Percentiles rank a stretch among this genome's conserved stretches.
These are phyloP conservation scores for Theileria parva DNA, from an alignment of 169 alveolate species.

Conservation along the genomic window DNA sequence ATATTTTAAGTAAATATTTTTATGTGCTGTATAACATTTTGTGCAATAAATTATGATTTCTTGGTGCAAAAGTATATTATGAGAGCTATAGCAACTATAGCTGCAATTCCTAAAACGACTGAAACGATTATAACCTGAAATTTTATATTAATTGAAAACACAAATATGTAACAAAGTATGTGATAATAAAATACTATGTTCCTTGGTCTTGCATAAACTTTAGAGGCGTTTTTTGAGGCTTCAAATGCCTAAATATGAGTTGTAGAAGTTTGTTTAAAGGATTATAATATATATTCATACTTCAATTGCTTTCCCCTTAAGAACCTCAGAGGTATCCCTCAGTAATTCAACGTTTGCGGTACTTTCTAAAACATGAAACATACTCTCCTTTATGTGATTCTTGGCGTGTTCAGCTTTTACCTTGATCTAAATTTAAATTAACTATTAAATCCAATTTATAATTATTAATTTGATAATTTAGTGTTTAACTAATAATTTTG, in stretches of 20 bases:
- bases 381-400: background rate
- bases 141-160: too few species aligned
- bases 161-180: too few species aligned
- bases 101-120: background rate
- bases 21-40: background rate
- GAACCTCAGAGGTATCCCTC: slow-evolving; percentile 13
- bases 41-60: background rate
- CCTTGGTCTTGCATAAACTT: background rate
- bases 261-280: slow-evolving; percentile 16
- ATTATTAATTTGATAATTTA: background rate
- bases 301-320: slow-evolving; percentile 9
- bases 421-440: slow-evolving; percentile 15
- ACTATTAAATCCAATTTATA: background rate
- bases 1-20: too few species aligned
- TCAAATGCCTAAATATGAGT: slow-evolving; percentile 16
- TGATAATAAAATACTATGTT: slow-evolving; percentile 15
- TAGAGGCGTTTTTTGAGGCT: slow-evolving; percentile 10
- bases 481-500: background rate
- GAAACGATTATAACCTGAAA: too few species aligned
- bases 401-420: slow-evolving; percentile 27
- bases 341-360: slow-evolving; percentile 38
- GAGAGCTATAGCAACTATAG: slow-evolving; percentile 1
- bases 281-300: slow-evolving; percentile 31
- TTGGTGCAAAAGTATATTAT: background rate
- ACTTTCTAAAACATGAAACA: slow-evolving; percentile 31